Base-by-base conservation (phyloP, 495 filamentous ascomycete genomes). In the Aspergillus wentii region DNA sequence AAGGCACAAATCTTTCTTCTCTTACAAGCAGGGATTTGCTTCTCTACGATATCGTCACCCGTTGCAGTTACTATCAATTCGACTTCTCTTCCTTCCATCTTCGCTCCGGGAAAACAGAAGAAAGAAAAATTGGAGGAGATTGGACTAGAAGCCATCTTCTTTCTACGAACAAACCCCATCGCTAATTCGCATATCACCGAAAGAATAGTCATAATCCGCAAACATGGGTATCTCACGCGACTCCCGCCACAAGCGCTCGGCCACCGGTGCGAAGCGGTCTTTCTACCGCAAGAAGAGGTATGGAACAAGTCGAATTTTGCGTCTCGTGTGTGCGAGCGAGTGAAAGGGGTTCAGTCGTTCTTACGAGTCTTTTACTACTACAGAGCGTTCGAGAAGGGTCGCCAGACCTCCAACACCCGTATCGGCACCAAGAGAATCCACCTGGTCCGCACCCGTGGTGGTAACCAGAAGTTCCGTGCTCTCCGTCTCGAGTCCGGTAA, bases 201-300 rank as follows among this genome's bases (percentile, higher is more conserved):
- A 29, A 35, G 30, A 35, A 36, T 22, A 77, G 73, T 76, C 60
- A 78, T 62, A 54, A 62, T 71, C 62, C 72, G 79, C 78, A 78
- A 84, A 78, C 70, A 97, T 97, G 91, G 91, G 91, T 97, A 96
- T 97, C 74, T 95, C 90, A 73, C 86, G 91, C 70, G 91, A 96
- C 74, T 94, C 88, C 59, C 87, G 91, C 75, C 91, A 97, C 81
- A 97, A 97, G 85, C 89, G 91, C 75, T 85, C 86, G 70, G 87
- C 87, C 68, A 88, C 91, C 59, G 91, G 91, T 76, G 91, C 91
- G 54, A 96, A 95, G 85, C 81, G 91, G 60, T 78, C 90, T 72
- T 80, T 76, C 78, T 95, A 94, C 75, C 86, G 88, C 70, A 83
- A 83, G 75, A 83, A 83, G 78, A 80, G 79, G 79, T 83, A 82